Percentiles rank a stretch among this genome's conserved stretches.
These are phyloP conservation scores for Lanmaoa pseudosensibilis DNA, from an alignment of 768 basidiomycete species.

Conservation along the genomic window DNA sequence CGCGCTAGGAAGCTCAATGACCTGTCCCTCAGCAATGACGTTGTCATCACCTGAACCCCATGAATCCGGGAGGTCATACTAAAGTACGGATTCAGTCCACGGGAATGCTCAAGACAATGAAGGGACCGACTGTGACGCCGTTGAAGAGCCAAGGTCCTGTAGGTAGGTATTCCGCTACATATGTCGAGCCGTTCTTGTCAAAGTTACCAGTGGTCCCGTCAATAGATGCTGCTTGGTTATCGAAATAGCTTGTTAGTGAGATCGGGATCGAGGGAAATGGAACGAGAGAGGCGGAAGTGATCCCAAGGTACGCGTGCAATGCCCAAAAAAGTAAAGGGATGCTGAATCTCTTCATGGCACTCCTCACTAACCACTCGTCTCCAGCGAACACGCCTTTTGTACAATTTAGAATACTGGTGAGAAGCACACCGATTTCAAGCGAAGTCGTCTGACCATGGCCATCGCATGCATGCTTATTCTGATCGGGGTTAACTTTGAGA, in stretches of 20 bases:
- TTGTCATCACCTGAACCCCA: conserved; percentile 15
- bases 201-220: conserved; percentile 41
- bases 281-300: conserved; percentile 11
- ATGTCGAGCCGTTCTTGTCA: conserved; percentile 41
- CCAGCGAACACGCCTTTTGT: conserved; percentile 8
- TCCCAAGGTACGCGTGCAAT: conserved; percentile 18
- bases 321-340: conserved; percentile 21
- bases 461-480: background rate
- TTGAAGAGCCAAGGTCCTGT: conserved; percentile 39
- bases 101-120: background rate
- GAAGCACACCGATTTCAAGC: background rate
- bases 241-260: conserved; percentile 31
- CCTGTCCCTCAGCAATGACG: conserved; percentile 44
- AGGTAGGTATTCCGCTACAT: conserved; percentile 41
- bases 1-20: conserved; percentile 33
- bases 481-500: background rate
- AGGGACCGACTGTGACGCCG: conserved; percentile 37
- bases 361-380: conserved; percentile 6
- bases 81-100: background rate
- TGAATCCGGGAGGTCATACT: background rate
- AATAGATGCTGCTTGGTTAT: conserved; percentile 45
- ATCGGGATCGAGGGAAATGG: conserved; percentile 35
- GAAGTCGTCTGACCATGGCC: conserved; percentile 14
- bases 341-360: conserved; percentile 16
- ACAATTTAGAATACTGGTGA: background rate